phyloP scores from a whole-genome alignment of 225 moss, liverwort and hornwort species.

The Marchantia polymorpha region DNA sequence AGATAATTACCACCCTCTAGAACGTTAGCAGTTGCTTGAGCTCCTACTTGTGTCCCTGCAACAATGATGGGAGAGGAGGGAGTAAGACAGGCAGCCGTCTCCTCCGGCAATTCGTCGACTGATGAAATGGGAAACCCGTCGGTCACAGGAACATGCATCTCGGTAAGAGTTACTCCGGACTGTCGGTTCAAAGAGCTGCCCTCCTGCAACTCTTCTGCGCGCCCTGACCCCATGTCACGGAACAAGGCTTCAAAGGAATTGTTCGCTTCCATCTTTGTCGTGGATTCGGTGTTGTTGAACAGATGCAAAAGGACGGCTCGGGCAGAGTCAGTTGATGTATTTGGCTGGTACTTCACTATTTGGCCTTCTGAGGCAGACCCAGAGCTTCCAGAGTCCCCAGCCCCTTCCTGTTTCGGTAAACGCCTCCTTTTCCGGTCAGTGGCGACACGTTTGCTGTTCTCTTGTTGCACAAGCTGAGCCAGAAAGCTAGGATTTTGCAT shows the following conservation, averaged over 20 bases:
- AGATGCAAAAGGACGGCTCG: constrained; percentile 67
- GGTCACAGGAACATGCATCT: constrained; percentile 47
- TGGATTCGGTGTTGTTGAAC: constrained; percentile 49
- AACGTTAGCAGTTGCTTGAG: constrained; percentile 15
- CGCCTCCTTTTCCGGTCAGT: constrained; percentile 85
- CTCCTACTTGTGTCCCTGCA: neutral
- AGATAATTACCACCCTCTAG: constrained; percentile 28
- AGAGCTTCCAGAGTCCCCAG: constrained; percentile 46
- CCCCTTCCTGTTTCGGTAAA: constrained; percentile 67
- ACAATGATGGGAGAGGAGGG: constrained; percentile 3
- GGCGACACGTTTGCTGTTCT: constrained; percentile 53
- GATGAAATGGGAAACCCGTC: constrained; percentile 11
- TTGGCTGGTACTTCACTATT: constrained; percentile 81
- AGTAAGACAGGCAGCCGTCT: constrained; percentile 1
- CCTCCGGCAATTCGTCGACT: constrained; percentile 11
- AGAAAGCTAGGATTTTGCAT: constrained; percentile 78
- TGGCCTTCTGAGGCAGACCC: constrained; percentile 63
- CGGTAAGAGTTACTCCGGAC: constrained; percentile 59
- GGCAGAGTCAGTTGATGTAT: constrained; percentile 52
- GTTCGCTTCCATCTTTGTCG: constrained; percentile 47
- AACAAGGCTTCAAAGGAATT: constrained; percentile 55
- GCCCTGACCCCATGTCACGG: constrained; percentile 48
- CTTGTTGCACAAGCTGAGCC: constrained; percentile 70
- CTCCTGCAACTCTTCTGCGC: constrained; percentile 32
- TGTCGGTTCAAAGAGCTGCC: constrained; percentile 50